These are phyloP conservation scores for Microsporum audouinii DNA, from an alignment of 2,329 filamentous ascomycete species.

Conservation along the genomic window DNA sequence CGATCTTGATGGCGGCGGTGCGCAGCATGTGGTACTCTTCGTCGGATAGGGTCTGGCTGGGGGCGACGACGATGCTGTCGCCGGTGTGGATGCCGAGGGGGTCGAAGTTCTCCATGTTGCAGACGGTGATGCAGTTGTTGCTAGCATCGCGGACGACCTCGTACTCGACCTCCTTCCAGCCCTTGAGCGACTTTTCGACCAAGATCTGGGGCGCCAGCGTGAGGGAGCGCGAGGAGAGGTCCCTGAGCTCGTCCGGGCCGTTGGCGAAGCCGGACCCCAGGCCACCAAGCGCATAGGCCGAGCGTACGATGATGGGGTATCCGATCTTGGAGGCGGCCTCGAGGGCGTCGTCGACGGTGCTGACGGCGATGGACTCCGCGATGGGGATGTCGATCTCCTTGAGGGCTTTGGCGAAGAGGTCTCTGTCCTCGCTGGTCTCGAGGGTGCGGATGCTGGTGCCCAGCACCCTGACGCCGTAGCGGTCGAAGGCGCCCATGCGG, in stretches of 20 bases:
- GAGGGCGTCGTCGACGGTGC: slow-evolving; percentile 82
- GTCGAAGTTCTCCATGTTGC: slow-evolving; percentile 99
- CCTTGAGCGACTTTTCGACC: slow-evolving; percentile 96
- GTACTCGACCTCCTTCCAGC: slow-evolving; percentile 99
- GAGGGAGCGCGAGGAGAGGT: slow-evolving; percentile 83
- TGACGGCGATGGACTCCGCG: slow-evolving; percentile 86
- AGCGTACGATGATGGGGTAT: slow-evolving; percentile 96
- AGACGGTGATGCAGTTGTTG: slow-evolving; percentile 98
- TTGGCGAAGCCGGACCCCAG: slow-evolving; percentile 93
- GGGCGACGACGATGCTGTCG: slow-evolving; percentile 96
- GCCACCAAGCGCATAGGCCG: slow-evolving; percentile 90
- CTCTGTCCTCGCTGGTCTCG: slow-evolving; percentile 89
- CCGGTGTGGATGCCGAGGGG: slow-evolving; percentile 95
- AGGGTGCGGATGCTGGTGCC: slow-evolving; percentile 91
- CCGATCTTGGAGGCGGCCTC: slow-evolving; percentile 76
- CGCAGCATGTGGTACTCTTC: slow-evolving; percentile 99
- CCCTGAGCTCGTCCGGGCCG: slow-evolving; percentile 84
- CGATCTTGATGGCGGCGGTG: slow-evolving; percentile 93
- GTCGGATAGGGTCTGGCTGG: slow-evolving; percentile 90
- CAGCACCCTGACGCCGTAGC: slow-evolving; percentile 88
- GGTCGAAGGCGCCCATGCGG: slow-evolving; percentile 86
- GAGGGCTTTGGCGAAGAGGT: slow-evolving; percentile 87
- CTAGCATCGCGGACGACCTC: slow-evolving; percentile 93
- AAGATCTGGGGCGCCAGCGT: slow-evolving; percentile 92
- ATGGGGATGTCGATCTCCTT: slow-evolving; percentile 98